A percentile compares a stretch with the other conserved stretches of the same genome.
Evolutionary conservation across 306 rosid genomes (phyloP).

Genomic region (Cucumis hystrix): DNA sequence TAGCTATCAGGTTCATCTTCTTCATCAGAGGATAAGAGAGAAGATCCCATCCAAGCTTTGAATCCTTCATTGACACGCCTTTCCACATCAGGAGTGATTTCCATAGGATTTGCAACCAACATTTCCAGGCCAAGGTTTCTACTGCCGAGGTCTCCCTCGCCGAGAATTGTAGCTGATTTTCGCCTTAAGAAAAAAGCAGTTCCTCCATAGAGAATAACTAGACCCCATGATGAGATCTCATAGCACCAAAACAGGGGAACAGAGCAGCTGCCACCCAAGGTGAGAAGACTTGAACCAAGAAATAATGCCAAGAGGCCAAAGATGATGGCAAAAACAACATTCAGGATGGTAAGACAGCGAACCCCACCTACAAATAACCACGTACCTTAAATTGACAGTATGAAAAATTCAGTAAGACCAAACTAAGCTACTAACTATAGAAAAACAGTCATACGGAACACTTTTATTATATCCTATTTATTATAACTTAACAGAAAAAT

Average conservation of each 20-base stretch:
- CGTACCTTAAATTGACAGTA: neutral
- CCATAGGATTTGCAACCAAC: conserved; percentile 67
- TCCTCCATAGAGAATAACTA: conserved; percentile 69
- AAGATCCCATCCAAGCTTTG: conserved; percentile 93
- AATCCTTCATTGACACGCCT: conserved; percentile 80
- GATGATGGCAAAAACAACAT: conserved; percentile 53
- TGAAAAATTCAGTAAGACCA: neutral
- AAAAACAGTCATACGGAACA: neutral
- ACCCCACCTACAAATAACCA: conserved; percentile 63
- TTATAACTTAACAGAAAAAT: neutral
- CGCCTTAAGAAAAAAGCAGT: conserved; percentile 72
- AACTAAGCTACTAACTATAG: neutral
- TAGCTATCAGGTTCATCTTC: conserved; percentile 71
- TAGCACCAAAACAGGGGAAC: conserved; percentile 93
- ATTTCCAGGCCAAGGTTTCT: conserved; percentile 80
- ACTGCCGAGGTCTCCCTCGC: conserved; percentile 47
- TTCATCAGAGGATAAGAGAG: conserved; percentile 87
- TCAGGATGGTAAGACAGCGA: conserved; percentile 79
- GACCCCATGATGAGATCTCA: conserved; percentile 65
- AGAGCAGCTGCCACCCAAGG: conserved; percentile 71
- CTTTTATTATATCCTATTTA: neutral
- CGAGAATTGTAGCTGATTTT: conserved; percentile 63
- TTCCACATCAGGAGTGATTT: conserved; percentile 80
- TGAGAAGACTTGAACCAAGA: conserved; percentile 93
- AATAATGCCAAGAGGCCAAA: conserved; percentile 83